Evolutionary conservation across 179 eudicot genomes (phyloP).

Genomic region (Carnegiea gigantea): DNA sequence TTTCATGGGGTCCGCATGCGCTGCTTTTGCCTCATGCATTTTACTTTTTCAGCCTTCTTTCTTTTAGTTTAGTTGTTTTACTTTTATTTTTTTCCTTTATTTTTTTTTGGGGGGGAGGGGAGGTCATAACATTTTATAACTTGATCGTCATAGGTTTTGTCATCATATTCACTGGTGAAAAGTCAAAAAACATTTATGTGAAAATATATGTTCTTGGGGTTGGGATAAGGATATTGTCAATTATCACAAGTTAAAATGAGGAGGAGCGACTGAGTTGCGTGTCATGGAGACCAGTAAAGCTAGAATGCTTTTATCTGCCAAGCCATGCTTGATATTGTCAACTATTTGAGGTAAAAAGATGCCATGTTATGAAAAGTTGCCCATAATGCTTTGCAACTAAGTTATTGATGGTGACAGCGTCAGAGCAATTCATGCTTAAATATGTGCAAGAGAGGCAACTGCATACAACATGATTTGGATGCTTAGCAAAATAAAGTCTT

Average conservation of each 20-base stretch:
- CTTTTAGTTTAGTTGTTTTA: background rate
- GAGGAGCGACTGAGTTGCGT: background rate
- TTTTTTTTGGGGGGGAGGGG: background rate
- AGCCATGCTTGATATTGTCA: slow-evolving; percentile 1
- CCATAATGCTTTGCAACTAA: slow-evolving; percentile 26
- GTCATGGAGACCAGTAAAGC: slow-evolving; percentile 4
- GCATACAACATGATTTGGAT: background rate
- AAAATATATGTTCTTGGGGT: background rate
- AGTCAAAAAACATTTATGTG: background rate
- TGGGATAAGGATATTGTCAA: slow-evolving; percentile 10
- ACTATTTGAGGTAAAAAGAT: slow-evolving; percentile 1
- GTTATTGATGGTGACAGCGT: slow-evolving; percentile 15
- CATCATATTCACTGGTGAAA: slow-evolving; percentile 15
- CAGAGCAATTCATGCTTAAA: background rate
- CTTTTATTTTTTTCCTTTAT: background rate
- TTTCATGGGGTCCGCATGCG: background rate
- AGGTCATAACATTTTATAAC: background rate
- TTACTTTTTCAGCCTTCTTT: background rate
- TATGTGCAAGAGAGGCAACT: slow-evolving; percentile 9
- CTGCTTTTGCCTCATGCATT: background rate
- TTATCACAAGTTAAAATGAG: slow-evolving; percentile 5
- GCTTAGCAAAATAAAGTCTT: slow-evolving; percentile 5
- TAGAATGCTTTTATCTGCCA: background rate
- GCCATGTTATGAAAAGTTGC: background rate
- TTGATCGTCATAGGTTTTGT: background rate